phyloP scores from a whole-genome alignment of 2,329 filamentous ascomycete species.

The Emergomyces orientalis region DNA sequence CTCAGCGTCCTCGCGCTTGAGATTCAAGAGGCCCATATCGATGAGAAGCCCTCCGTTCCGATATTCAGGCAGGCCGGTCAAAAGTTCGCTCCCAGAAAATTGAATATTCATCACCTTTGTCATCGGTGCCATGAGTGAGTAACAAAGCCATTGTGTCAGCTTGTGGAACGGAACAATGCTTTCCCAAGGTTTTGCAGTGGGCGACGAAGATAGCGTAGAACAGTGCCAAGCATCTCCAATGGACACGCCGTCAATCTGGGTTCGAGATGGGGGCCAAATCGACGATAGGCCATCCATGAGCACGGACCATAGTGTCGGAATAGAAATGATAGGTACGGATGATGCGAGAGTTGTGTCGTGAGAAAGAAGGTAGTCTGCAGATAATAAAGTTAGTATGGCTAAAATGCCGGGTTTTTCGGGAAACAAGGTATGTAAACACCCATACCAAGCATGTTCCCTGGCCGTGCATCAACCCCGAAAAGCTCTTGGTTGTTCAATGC shows the following conservation, averaged over 20 bases:
- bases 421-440: slow-evolving; percentile 7
- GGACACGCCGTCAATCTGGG: slow-evolving; percentile 73
- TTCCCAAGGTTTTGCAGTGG: slow-evolving; percentile 62
- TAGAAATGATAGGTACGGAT: slow-evolving; percentile 73
- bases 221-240: slow-evolving; percentile 95
- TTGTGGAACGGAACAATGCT: slow-evolving; percentile 88
- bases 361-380: slow-evolving; percentile 78
- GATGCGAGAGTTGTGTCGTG: slow-evolving; percentile 84
- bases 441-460: slow-evolving; percentile 86
- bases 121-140: slow-evolving; percentile 90
- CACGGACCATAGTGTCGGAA: slow-evolving; percentile 83
- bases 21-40: slow-evolving; percentile 67
- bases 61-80: slow-evolving; percentile 86
- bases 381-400: slow-evolving; percentile 4
- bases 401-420: not conserved
- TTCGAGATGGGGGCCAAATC: slow-evolving; percentile 84
- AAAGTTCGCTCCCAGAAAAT: slow-evolving; percentile 68
- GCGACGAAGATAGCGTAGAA: slow-evolving; percentile 61
- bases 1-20: slow-evolving; percentile 61
- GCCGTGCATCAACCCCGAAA: slow-evolving; percentile 74
- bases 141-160: slow-evolving; percentile 87
- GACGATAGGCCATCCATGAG: slow-evolving; percentile 77
- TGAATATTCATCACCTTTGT: slow-evolving; percentile 68
- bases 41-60: slow-evolving; percentile 84
- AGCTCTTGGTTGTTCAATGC: slow-evolving; percentile 72